Conservation (phyloP, 441 rosid species). For the Gossypium schwendimanii region DNA sequence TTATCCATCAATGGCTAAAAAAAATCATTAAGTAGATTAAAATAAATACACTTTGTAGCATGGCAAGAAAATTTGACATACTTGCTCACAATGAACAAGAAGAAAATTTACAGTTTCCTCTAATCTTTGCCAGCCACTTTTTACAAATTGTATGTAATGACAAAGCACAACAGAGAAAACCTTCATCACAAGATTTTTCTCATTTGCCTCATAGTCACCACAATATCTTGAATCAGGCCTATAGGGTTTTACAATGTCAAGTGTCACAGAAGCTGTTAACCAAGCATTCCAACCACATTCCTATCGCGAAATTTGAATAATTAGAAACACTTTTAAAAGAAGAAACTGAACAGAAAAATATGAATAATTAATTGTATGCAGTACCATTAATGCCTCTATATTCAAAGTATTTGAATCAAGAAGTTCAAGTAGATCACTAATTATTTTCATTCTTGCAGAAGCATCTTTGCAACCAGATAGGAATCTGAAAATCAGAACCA, state of each 20-base stretch:
- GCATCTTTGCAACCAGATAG: slow-evolving; percentile 62
- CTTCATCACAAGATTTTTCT: slow-evolving; percentile 66
- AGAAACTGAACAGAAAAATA: neutral
- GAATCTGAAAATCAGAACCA: slow-evolving; percentile 71
- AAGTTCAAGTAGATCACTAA: slow-evolving; percentile 76
- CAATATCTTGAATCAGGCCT: slow-evolving; percentile 35
- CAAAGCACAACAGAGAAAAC: slow-evolving; percentile 78
- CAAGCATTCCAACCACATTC: slow-evolving; percentile 97
- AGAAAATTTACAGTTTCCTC: slow-evolving; percentile 92
- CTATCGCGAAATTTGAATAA: slow-evolving; percentile 31
- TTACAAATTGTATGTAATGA: slow-evolving; percentile 70
- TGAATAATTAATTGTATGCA: slow-evolving; percentile 9
- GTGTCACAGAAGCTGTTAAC: slow-evolving; percentile 67
- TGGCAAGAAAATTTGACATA: slow-evolving; percentile 28
- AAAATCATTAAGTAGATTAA: neutral
- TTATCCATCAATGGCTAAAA: slow-evolving; percentile 8
- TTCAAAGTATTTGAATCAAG: slow-evolving; percentile 90
- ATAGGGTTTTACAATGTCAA: slow-evolving; percentile 61
- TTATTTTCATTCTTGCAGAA: slow-evolving; percentile 59
- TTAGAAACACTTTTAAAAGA: slow-evolving; percentile 22
- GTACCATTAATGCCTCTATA: slow-evolving; percentile 93
- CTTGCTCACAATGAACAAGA: slow-evolving; percentile 61
- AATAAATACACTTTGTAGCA: neutral
- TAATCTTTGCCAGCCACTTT: slow-evolving; percentile 98
- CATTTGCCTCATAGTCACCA: slow-evolving; percentile 44